Conservation (phyloP, 1,139 yeast genomes). For the Taphrina flavorubra region DNA sequence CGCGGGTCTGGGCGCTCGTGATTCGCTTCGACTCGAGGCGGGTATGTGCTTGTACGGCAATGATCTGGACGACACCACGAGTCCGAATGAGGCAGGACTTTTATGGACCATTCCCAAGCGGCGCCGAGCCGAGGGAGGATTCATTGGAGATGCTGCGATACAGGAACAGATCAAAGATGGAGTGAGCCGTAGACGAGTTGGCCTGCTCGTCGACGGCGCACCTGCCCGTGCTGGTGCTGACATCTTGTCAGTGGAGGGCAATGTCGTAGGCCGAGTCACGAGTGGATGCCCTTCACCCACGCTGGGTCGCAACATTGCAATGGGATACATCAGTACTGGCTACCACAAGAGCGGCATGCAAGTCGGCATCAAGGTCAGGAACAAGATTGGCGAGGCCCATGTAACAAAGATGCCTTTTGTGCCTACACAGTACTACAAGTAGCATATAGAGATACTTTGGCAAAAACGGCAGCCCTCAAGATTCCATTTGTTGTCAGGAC, state of each 20-base stretch:
- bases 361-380: conserved; percentile 77
- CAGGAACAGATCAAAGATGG: conserved; percentile 69
- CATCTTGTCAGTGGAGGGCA: conserved; percentile 57
- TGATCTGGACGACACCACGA: conserved; percentile 77
- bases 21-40: conserved; percentile 91
- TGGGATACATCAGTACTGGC: conserved; percentile 82
- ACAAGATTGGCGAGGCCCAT: conserved; percentile 75
- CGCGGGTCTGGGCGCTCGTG: conserved; percentile 96
- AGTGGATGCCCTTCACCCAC: conserved; percentile 94
- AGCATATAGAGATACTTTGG: neutral
- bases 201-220: conserved; percentile 75
- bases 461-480: too few relatives aligned
- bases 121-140: conserved; percentile 66
- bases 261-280: conserved; percentile 70
- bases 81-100: conserved; percentile 88
- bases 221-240: conserved; percentile 87
- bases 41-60: conserved; percentile 98
- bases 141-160: conserved; percentile 79
- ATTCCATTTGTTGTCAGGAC: too few relatives aligned
- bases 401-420: conserved; percentile 86
- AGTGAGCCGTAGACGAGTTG: conserved; percentile 72
- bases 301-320: conserved; percentile 79
- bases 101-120: conserved; percentile 87
- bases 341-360: conserved; percentile 76
- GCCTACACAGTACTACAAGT: conserved; percentile 69